A percentile compares a stretch with the other conserved stretches of the same genome.
phyloP scores from a whole-genome alignment of 768 basidiomycete genomes.

The Suillus spraguei region DNA sequence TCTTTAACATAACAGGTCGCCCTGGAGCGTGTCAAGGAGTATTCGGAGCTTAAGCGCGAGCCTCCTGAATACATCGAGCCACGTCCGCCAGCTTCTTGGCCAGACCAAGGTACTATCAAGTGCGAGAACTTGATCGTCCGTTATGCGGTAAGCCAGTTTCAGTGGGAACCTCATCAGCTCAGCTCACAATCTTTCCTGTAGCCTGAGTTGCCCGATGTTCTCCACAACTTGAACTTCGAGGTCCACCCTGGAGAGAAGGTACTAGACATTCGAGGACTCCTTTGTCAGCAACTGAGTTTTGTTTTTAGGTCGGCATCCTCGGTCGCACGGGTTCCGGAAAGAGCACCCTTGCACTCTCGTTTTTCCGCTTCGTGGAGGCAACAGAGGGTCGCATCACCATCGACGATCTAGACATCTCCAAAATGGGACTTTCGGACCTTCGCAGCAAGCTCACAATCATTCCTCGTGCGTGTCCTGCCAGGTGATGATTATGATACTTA shows the following conservation, averaged over 20 bases:
- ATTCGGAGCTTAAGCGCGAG: conserved; percentile 77
- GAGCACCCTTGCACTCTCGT: conserved; percentile 79
- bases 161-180: not conserved
- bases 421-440: conserved; percentile 81
- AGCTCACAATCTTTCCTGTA: conserved; percentile 27
- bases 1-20: conserved; percentile 59
- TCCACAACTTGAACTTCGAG: conserved; percentile 78
- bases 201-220: conserved; percentile 86
- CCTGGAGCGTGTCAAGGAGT: conserved; percentile 90
- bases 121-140: conserved; percentile 77
- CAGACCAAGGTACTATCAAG: conserved; percentile 64
- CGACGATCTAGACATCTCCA: conserved; percentile 79
- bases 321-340: conserved; percentile 77
- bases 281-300: conserved; percentile 1
- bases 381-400: conserved; percentile 72
- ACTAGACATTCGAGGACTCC: not conserved
- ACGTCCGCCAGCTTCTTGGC: conserved; percentile 82
- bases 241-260: conserved; percentile 80
- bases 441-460: conserved; percentile 78
- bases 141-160: conserved; percentile 63
- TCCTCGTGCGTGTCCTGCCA: conserved; percentile 51
- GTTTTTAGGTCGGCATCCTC: conserved; percentile 61
- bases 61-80: conserved; percentile 86
- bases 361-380: conserved; percentile 92
- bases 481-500: not conserved